Conservation (phyloP, 2,329 filamentous ascomycete genomes). For the Aspergillus sp. region DNA sequence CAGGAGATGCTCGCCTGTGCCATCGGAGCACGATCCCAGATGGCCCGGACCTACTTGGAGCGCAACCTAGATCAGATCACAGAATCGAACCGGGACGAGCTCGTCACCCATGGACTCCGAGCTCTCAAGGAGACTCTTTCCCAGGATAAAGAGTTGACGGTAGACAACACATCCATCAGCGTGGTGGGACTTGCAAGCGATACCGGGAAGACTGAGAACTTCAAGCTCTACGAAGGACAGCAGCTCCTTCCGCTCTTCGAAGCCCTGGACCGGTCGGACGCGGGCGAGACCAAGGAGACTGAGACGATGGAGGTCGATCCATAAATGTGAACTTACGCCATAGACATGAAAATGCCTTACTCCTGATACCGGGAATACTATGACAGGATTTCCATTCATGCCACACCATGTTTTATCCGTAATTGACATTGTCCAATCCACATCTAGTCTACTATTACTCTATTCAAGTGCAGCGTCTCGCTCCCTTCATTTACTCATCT, state of each 20-base stretch:
- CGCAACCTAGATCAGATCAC: constrained; percentile 83
- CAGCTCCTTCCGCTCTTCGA: constrained; percentile 86
- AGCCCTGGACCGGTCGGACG: constrained; percentile 54
- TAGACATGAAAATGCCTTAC: constrained; percentile 29
- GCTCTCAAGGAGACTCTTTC: constrained; percentile 93
- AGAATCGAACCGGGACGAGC: constrained; percentile 73
- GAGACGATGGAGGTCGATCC: constrained; percentile 60
- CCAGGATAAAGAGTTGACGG: constrained; percentile 95
- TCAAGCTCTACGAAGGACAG: constrained; percentile 87
- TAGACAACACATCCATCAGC: constrained; percentile 93
- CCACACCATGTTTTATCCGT: not conserved
- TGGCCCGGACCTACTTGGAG: constrained; percentile 96
- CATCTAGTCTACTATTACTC: not conserved
- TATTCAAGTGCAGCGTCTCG: not conserved
- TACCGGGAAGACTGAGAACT: constrained; percentile 66
- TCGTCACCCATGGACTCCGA: constrained; percentile 85
- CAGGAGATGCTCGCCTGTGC: constrained; percentile 97
- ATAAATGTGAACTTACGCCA: constrained; percentile 32
- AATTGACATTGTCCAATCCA: not conserved
- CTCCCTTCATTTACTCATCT: constrained; percentile 51
- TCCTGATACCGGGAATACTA: constrained; percentile 4
- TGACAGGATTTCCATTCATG: constrained; percentile 3
- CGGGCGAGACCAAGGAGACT: constrained; percentile 39
- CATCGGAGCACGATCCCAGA: constrained; percentile 93
- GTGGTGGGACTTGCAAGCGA: constrained; percentile 67